A percentile compares a stretch with the other conserved stretches of the same genome.
These are phyloP conservation scores for Colletotrichum neosansevieriae DNA, from an alignment of 2,329 filamentous ascomycete genomes.

Conservation along the genomic window DNA sequence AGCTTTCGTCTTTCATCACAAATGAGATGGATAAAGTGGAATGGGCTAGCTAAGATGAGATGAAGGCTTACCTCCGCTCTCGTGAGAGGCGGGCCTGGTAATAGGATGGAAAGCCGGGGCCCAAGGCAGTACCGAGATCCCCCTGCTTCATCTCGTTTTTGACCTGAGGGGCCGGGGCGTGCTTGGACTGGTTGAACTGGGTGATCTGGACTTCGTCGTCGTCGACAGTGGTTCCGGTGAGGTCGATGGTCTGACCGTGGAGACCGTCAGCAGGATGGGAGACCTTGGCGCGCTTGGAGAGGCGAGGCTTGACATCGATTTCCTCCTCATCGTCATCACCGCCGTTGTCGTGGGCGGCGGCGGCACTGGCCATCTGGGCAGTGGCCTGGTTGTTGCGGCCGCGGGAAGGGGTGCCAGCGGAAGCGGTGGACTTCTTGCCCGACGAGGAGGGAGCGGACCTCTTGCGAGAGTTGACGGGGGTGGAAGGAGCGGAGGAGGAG, in stretches of 20 bases:
- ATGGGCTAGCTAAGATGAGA: background rate
- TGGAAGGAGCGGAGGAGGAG: background rate
- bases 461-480: constrained; percentile 17
- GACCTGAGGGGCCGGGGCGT: background rate
- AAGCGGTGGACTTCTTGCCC: background rate
- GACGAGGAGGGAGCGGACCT: constrained; percentile 12
- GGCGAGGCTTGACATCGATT: constrained; percentile 17
- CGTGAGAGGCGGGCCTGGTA: background rate
- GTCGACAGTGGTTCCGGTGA: constrained; percentile 22
- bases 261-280: background rate
- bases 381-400: constrained; percentile 20
- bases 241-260: constrained; percentile 21
- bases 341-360: constrained; percentile 8
- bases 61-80: background rate
- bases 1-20: no score
- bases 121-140: background rate
- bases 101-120: no score
- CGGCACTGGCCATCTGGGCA: constrained; percentile 21
- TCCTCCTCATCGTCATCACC: constrained; percentile 22
- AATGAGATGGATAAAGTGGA: no score
- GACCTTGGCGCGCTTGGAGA: constrained; percentile 22
- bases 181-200: constrained; percentile 16
- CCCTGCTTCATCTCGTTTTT: constrained; percentile 38
- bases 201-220: constrained; percentile 12
- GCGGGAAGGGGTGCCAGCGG: background rate